Percentiles rank a stretch among this genome's conserved stretches.
Evolutionary conservation across 1,284 basidiomycete species (phyloP).

Genomic region (Ceratobasidium sp.): DNA sequence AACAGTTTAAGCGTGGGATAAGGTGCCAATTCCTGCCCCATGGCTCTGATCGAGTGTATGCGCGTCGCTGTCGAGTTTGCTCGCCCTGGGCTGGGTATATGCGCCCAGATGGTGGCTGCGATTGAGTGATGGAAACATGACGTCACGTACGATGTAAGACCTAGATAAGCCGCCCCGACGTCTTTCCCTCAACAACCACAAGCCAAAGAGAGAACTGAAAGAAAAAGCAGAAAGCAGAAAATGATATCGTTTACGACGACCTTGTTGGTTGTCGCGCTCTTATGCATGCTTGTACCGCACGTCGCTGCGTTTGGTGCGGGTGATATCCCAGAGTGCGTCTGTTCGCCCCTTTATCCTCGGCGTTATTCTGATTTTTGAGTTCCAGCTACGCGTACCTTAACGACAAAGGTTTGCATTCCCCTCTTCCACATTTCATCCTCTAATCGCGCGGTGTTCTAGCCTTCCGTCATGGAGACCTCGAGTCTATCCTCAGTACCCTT

Average conservation of each 20-base stretch:
- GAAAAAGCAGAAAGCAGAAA: background rate
- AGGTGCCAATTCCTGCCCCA: background rate
- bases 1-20: background rate
- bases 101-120: conserved; percentile 16
- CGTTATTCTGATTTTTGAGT: background rate
- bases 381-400: conserved; percentile 64
- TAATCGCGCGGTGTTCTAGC: conserved; percentile 56
- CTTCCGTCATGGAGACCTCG: conserved; percentile 70
- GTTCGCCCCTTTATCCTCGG: background rate
- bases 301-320: conserved; percentile 51
- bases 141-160: conserved; percentile 33
- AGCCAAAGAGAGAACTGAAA: background rate
- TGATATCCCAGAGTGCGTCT: conserved; percentile 45
- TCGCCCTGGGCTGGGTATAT: background rate
- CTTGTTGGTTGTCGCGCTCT: conserved; percentile 40
- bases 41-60: background rate
- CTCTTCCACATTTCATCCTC: background rate
- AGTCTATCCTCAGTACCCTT: conserved; percentile 27
- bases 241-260: conserved; percentile 39
- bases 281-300: conserved; percentile 47
- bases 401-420: conserved; percentile 56
- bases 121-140: conserved; percentile 33
- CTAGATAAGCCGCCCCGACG: conserved; percentile 6
- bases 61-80: background rate
- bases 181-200: conserved; percentile 19